Evolutionary conservation across 768 basidiomycete genomes (phyloP).

Genomic region (Kwoniella bestiolae): DNA sequence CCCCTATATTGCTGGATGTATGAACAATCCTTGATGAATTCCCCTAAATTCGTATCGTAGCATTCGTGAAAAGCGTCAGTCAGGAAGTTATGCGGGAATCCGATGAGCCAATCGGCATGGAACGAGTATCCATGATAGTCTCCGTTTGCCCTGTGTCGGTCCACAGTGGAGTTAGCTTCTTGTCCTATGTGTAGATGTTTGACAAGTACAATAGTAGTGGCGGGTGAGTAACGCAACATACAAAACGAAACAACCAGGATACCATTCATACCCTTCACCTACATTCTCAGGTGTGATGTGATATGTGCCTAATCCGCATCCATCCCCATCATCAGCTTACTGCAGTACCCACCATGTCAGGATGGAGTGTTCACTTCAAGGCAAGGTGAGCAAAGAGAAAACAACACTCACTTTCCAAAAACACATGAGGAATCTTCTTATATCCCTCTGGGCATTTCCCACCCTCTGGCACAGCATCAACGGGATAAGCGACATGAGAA

Average conservation of each 20-base stretch:
- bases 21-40: slow-evolving; percentile 13
- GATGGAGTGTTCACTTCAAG: not conserved
- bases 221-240: slow-evolving; percentile 9
- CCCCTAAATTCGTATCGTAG: slow-evolving; percentile 10
- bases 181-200: too few relatives aligned
- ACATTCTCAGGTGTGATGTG: slow-evolving; percentile 17
- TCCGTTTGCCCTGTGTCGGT: slow-evolving; percentile 31
- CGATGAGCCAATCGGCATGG: slow-evolving; percentile 44
- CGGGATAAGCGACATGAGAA: slow-evolving; percentile 38
- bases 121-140: slow-evolving; percentile 32
- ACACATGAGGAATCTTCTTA: slow-evolving; percentile 33
- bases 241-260: slow-evolving; percentile 43
- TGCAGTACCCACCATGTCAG: too few relatives aligned
- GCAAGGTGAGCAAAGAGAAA: not conserved
- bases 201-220: too few relatives aligned
- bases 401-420: slow-evolving; percentile 36
- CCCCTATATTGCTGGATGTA: slow-evolving; percentile 11
- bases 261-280: slow-evolving; percentile 43
- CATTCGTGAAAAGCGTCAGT: slow-evolving; percentile 36
- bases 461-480: slow-evolving; percentile 24
- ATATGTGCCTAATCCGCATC: slow-evolving; percentile 31
- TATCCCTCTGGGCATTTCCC: slow-evolving; percentile 33
- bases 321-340: not conserved
- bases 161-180: too few relatives aligned
- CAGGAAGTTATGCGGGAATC: slow-evolving; percentile 37